These are phyloP conservation scores for Medicago lupulina DNA, from an alignment of 306 rosid species.

Conservation along the genomic window DNA sequence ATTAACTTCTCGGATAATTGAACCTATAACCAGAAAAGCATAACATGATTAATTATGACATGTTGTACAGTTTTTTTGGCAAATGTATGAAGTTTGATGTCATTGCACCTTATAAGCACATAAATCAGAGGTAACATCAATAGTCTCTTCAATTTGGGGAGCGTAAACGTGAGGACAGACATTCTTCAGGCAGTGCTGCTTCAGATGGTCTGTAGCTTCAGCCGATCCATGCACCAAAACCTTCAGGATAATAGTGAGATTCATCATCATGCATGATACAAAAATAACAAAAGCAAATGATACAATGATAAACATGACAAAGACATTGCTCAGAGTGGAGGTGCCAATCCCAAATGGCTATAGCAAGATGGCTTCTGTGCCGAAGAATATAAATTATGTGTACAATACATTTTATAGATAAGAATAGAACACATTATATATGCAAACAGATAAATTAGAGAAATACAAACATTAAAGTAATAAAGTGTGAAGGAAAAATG, in stretches of 20 bases:
- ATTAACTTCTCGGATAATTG: conserved; percentile 93
- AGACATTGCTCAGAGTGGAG: not conserved
- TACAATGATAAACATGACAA: not conserved
- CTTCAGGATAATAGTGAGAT: conserved; percentile 44
- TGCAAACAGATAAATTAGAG: not conserved
- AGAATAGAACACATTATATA: not conserved
- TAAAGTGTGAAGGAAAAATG: not conserved
- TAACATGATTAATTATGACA: conserved; percentile 34
- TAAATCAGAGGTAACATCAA: conserved; percentile 94
- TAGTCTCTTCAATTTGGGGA: conserved; percentile 93
- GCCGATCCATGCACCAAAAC: conserved; percentile 99
- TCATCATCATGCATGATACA: conserved; percentile 32
- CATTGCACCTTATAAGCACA: conserved; percentile 88
- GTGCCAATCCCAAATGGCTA: not conserved
- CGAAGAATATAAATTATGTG: not conserved
- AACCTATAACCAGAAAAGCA: conserved; percentile 60
- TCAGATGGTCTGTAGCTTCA: conserved; percentile 97
- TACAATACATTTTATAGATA: not conserved
- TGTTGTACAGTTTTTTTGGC: conserved; percentile 11
- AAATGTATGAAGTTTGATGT: conserved; percentile 26
- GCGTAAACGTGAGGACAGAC: conserved; percentile 94
- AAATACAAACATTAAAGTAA: not conserved
- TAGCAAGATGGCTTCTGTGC: not conserved
- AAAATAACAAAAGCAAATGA: conserved; percentile 14
- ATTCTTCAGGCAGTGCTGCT: conserved; percentile 80